Conservation (phyloP, 495 filamentous ascomycete genomes). For the Hypoxylon rickii region DNA sequence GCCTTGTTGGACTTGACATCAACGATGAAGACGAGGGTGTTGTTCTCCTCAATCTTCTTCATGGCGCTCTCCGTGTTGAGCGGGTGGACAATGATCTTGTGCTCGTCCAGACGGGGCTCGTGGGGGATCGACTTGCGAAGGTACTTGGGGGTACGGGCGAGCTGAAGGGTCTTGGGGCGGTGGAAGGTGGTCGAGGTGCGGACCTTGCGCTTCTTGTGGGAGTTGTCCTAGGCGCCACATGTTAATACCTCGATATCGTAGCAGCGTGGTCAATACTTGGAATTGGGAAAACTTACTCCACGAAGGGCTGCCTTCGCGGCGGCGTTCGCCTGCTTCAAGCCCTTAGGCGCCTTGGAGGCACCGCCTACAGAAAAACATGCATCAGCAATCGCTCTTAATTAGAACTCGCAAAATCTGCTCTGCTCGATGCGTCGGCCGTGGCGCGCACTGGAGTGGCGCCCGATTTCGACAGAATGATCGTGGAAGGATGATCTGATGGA, state of each 20-base stretch:
- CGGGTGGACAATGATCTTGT: slow-evolving; percentile 80
- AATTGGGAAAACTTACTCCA: slow-evolving; percentile 67
- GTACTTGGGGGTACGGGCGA: slow-evolving; percentile 87
- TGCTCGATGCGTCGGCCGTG: slow-evolving; percentile 54
- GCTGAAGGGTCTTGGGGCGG: slow-evolving; percentile 75
- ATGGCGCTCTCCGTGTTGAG: slow-evolving; percentile 99
- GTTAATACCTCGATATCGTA: slow-evolving; percentile 6
- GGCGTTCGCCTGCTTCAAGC: slow-evolving; percentile 76
- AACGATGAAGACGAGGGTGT: slow-evolving; percentile 98
- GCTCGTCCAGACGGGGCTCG: slow-evolving; percentile 86
- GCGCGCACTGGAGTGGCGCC: slow-evolving; percentile 34
- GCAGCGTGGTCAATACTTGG: slow-evolving; percentile 24
- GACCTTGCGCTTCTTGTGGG: slow-evolving; percentile 91
- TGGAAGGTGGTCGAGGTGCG: slow-evolving; percentile 94
- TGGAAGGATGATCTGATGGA: slow-evolving; percentile 13
- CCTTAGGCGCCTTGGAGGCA: slow-evolving; percentile 68
- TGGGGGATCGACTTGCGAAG: slow-evolving; percentile 92
- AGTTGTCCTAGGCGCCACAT: slow-evolving; percentile 47
- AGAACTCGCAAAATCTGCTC: slow-evolving; percentile 67
- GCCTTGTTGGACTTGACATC: slow-evolving; percentile 99
- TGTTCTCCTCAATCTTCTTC: slow-evolving; percentile 99
- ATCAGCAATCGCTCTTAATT: slow-evolving; percentile 58
- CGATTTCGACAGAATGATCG: slow-evolving; percentile 24
- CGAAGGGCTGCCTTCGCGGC: slow-evolving; percentile 92
- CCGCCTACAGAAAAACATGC: slow-evolving; percentile 56